Conservation (phyloP, 2,329 filamentous ascomycete species). For the Venturiaceae sp. region DNA sequence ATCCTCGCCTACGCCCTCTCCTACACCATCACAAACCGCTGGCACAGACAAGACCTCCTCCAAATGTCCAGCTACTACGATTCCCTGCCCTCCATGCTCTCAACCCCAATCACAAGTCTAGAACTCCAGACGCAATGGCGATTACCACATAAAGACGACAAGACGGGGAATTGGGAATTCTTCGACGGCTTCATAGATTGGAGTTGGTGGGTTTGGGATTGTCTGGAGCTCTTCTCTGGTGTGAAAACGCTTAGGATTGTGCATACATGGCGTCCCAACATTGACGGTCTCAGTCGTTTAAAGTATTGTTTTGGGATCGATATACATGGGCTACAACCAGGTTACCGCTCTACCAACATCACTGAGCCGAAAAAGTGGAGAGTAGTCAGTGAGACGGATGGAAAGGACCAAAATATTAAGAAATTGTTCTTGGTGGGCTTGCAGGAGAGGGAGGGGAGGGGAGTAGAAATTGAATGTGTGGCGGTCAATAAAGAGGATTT, state of each 20-base stretch:
- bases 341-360: background rate
- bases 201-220: background rate
- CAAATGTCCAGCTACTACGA: background rate
- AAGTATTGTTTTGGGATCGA: background rate
- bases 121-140: background rate
- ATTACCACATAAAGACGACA: background rate
- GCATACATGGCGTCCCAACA: background rate
- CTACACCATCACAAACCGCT: constrained; percentile 1
- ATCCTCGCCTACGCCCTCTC: background rate
- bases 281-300: background rate
- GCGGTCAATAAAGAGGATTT: background rate
- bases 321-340: background rate
- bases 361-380: background rate
- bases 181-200: background rate
- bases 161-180: background rate
- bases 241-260: background rate
- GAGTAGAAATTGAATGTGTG: background rate
- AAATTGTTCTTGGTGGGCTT: background rate
- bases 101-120: background rate
- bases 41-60: background rate
- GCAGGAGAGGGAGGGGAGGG: background rate
- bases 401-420: background rate
- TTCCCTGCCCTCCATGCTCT: background rate
- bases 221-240: background rate
- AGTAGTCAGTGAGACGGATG: background rate